A percentile compares a stretch with the other conserved stretches of the same genome.
Conservation (phyloP, 495 filamentous ascomycete genomes). For the Chaetomidium leptoderma region DNA sequence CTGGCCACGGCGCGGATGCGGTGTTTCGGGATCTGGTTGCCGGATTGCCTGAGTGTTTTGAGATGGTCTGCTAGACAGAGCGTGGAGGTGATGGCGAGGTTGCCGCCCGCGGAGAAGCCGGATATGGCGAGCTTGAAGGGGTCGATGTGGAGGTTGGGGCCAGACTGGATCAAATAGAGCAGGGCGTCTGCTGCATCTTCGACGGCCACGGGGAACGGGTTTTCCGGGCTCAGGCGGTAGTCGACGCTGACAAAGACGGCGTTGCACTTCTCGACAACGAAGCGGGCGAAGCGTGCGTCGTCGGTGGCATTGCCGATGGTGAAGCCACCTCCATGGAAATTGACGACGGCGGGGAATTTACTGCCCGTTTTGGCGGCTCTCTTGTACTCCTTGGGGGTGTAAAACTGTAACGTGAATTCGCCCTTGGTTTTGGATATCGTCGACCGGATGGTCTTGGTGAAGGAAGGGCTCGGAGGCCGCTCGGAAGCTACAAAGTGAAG, state of each 20-base stretch:
- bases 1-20: conserved; percentile 49
- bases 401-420: conserved; percentile 70
- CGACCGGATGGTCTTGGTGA: conserved; percentile 58
- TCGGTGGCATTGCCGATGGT: conserved; percentile 67
- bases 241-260: conserved; percentile 66
- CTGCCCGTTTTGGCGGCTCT: conserved; percentile 50
- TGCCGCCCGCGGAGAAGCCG: conserved; percentile 86
- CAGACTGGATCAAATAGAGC: conserved; percentile 59
- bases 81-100: conserved; percentile 76
- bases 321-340: conserved; percentile 78
- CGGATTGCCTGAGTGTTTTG: conserved; percentile 4
- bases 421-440: conserved; percentile 54
- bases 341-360: conserved; percentile 61
- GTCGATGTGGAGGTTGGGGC: conserved; percentile 46
- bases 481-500: conserved; percentile 67
- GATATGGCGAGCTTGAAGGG: conserved; percentile 58
- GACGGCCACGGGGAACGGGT: conserved; percentile 70
- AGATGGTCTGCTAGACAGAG: conserved; percentile 54
- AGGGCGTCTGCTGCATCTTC: conserved; percentile 72
- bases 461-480: conserved; percentile 60
- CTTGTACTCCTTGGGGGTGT: conserved; percentile 63
- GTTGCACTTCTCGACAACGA: conserved; percentile 46
- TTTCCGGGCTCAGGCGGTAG: conserved; percentile 73
- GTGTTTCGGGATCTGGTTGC: conserved; percentile 25
- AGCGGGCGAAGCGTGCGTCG: conserved; percentile 64